phyloP scores from a whole-genome alignment of 768 basidiomycete genomes.

The Basidioascus undulatus region DNA sequence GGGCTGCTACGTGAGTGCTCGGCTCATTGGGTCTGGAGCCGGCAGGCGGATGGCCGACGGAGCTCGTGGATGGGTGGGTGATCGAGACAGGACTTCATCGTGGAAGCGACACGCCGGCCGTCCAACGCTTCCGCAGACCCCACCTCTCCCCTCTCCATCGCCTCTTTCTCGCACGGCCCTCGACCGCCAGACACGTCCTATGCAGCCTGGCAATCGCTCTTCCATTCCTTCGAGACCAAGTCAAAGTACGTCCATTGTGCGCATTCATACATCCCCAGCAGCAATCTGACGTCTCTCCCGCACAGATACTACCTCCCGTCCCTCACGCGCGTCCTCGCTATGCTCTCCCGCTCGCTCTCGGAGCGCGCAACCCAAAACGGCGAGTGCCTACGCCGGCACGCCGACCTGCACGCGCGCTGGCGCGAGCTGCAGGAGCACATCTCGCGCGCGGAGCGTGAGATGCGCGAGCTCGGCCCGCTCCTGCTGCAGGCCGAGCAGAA shows the following conservation, averaged over 20 bases:
- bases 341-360: conserved; percentile 79
- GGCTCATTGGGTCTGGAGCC: not conserved
- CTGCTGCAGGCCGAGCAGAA: conserved; percentile 26
- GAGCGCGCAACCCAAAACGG: conserved; percentile 93
- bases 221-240: too few species aligned
- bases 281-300: too few species aligned
- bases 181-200: too few species aligned
- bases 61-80: not conserved
- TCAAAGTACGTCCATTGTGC: too few species aligned
- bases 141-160: too few species aligned
- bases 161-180: too few species aligned
- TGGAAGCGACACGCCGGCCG: too few species aligned
- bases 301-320: conserved; percentile 95
- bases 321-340: conserved; percentile 69
- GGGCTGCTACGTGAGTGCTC: conserved; percentile 47
- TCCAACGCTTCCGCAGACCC: not conserved
- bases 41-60: not conserved
- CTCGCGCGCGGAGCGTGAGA: conserved; percentile 50
- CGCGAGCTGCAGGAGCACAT: conserved; percentile 55
- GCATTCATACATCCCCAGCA: too few species aligned
- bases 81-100: conserved; percentile 46
- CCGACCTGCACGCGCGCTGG: conserved; percentile 75
- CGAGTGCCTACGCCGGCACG: conserved; percentile 69
- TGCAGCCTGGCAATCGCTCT: too few species aligned
- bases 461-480: conserved; percentile 46